Conservation (phyloP, 2,329 filamentous ascomycete genomes). For the Parascedosporium putredinis region DNA sequence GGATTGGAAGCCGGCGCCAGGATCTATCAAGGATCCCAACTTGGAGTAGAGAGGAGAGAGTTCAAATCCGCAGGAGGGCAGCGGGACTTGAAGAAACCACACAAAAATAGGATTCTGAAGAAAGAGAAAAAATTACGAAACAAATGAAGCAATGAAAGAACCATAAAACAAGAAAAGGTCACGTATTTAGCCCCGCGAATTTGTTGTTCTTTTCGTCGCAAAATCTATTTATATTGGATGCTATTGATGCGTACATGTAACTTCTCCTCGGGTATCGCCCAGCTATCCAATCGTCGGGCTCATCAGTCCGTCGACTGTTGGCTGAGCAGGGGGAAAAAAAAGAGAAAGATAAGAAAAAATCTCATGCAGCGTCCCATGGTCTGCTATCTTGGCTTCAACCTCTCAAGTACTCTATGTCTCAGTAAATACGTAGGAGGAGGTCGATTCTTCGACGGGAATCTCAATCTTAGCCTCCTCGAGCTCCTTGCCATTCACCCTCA, state of each 20-base stretch:
- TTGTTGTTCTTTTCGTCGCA: too few species aligned
- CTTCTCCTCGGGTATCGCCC: background rate
- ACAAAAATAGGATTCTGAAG: background rate
- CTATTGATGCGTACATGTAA: background rate
- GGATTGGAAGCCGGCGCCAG: slow-evolving; percentile 54
- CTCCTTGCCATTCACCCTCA: slow-evolving; percentile 71
- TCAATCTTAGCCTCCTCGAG: slow-evolving; percentile 77
- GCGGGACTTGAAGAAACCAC: background rate
- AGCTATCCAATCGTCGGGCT: background rate
- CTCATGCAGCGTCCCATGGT: background rate
- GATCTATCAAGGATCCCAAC: slow-evolving; percentile 51
- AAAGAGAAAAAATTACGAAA: background rate
- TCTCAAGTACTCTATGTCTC: slow-evolving; percentile 52
- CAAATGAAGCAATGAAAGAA: background rate
- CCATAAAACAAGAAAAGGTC: background rate
- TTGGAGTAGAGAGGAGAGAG: too few species aligned
- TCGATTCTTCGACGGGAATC: slow-evolving; percentile 70
- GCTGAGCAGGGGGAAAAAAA: background rate
- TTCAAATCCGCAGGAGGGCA: too few species aligned
- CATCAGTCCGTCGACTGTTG: too few species aligned
- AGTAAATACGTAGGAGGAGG: slow-evolving; percentile 64
- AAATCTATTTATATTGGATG: background rate
- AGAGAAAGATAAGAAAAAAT: background rate
- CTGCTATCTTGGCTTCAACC: too few species aligned
- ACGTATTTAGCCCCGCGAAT: too few species aligned